Conservation (phyloP, 148 eudicot species). For the Vaccinium darrowii region DNA sequence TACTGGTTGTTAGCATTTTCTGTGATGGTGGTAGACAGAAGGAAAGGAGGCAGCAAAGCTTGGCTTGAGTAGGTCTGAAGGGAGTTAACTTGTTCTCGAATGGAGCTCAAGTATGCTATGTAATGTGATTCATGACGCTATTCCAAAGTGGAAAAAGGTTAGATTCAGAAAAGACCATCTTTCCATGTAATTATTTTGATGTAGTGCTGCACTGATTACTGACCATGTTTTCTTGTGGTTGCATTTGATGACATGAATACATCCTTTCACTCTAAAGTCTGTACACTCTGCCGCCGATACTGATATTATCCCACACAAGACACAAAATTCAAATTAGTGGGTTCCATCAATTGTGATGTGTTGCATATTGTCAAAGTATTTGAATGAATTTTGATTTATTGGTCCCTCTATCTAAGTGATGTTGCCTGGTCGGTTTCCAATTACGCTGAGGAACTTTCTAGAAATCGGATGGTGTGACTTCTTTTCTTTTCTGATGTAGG, state of each 20-base stretch:
- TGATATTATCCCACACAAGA: not conserved
- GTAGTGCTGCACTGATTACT: not conserved
- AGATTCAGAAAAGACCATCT: not conserved
- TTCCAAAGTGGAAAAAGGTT: slow-evolving; percentile 19
- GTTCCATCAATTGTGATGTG: not conserved
- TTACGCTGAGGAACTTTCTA: not conserved
- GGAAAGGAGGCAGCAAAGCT: slow-evolving; percentile 40
- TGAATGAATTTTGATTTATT: not conserved
- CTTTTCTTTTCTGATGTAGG: not conserved
- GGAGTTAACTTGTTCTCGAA: slow-evolving; percentile 35
- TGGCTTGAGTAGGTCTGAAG: slow-evolving; percentile 51
- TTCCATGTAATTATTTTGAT: not conserved
- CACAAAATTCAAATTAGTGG: not conserved
- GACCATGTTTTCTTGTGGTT: not conserved
- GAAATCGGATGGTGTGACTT: not conserved
- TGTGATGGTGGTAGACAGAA: slow-evolving; percentile 33
- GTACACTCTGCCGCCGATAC: not conserved
- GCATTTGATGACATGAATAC: not conserved
- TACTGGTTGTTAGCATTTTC: not conserved
- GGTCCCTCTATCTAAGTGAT: not conserved
- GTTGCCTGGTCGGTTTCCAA: not conserved
- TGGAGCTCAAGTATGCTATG: slow-evolving; percentile 41
- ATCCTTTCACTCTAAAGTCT: not conserved
- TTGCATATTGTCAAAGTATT: not conserved
- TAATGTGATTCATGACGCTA: slow-evolving; percentile 25